A percentile compares a stretch with the other conserved stretches of the same genome.
phyloP scores from a whole-genome alignment of 2,329 filamentous ascomycete genomes.

The Colletotrichum lentis region DNA sequence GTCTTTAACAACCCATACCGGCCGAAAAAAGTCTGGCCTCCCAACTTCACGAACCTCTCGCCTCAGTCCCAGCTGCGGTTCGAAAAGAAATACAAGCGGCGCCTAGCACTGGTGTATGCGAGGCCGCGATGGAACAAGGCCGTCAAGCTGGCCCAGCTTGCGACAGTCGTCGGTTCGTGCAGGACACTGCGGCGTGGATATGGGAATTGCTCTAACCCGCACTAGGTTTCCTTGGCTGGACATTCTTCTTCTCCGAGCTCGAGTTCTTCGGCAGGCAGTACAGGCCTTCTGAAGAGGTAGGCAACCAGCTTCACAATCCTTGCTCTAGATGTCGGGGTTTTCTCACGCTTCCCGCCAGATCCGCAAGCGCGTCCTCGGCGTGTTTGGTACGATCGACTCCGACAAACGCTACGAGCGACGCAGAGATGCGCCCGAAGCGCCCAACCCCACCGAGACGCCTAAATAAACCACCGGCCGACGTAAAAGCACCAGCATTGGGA shows the following conservation, averaged over 20 bases:
- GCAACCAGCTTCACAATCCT: background rate
- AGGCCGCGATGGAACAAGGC: slow-evolving; percentile 71
- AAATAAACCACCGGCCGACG: slow-evolving; percentile 14
- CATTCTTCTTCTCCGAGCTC: slow-evolving; percentile 55
- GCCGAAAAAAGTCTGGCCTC: slow-evolving; percentile 79
- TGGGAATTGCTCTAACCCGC: slow-evolving; percentile 25
- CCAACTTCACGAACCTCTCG: slow-evolving; percentile 75
- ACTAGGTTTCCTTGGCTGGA: slow-evolving; percentile 49
- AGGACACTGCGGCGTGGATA: background rate
- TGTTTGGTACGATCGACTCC: slow-evolving; percentile 53
- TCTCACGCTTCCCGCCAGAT: slow-evolving; percentile 43
- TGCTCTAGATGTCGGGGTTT: background rate
- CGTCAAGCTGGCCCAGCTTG: slow-evolving; percentile 70
- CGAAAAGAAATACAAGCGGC: slow-evolving; percentile 80
- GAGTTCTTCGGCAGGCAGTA: slow-evolving; percentile 56
- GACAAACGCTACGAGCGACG: slow-evolving; percentile 55
- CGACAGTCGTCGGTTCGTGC: slow-evolving; percentile 63
- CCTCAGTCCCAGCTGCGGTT: slow-evolving; percentile 78
- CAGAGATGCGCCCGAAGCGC: slow-evolving; percentile 48
- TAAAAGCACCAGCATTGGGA: slow-evolving; percentile 21
- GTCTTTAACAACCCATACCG: slow-evolving; percentile 66
- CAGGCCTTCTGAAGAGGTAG: slow-evolving; percentile 54
- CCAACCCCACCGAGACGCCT: slow-evolving; percentile 40
- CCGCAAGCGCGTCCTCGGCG: slow-evolving; percentile 47
- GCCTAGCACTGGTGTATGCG: slow-evolving; percentile 68